Evolutionary conservation across 371 early-diverging fungal species (phyloP).

Genomic region (Capniomyces stellatus): DNA sequence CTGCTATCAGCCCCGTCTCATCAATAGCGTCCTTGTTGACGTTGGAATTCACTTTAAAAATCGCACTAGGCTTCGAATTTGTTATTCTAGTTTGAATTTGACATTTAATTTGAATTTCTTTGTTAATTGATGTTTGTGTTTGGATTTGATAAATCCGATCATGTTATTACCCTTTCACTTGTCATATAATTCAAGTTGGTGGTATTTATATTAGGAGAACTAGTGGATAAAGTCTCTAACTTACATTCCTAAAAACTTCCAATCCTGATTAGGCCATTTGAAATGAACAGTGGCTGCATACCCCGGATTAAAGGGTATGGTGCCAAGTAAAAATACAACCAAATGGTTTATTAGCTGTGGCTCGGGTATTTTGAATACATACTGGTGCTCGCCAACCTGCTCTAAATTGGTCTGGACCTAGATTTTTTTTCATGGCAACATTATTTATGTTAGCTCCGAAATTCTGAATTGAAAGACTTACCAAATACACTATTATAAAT

Average conservation of each 20-base stretch:
- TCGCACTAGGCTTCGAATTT: slow-evolving; percentile 78
- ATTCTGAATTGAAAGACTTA: too few species aligned
- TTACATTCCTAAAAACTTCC: slow-evolving; percentile 66
- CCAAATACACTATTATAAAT: neutral
- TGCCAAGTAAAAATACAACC: slow-evolving; percentile 76
- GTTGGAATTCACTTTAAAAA: slow-evolving; percentile 37
- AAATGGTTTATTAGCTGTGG: slow-evolving; percentile 75
- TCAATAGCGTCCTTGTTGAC: slow-evolving; percentile 11
- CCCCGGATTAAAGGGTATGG: slow-evolving; percentile 67
- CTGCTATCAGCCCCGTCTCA: slow-evolving; percentile 31
- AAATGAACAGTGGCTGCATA: slow-evolving; percentile 76
- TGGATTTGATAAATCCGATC: too few species aligned
- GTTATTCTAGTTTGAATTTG: too few species aligned
- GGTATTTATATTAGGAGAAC: too few species aligned
- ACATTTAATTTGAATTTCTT: too few species aligned
- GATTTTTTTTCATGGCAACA: slow-evolving; percentile 17
- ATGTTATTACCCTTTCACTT: too few species aligned
- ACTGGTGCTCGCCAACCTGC: slow-evolving; percentile 66
- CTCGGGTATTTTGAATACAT: slow-evolving; percentile 59
- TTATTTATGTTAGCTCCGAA: too few species aligned
- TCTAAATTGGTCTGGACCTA: slow-evolving; percentile 73
- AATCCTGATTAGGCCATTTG: slow-evolving; percentile 63
- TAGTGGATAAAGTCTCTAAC: too few species aligned
- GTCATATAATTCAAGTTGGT: too few species aligned
- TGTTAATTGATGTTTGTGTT: too few species aligned